Evolutionary conservation across 495 filamentous ascomycete genomes (phyloP), one percentile per base, ranked within the genome.

Genomic region (Umbilicaria muhlenbergii): DNA sequence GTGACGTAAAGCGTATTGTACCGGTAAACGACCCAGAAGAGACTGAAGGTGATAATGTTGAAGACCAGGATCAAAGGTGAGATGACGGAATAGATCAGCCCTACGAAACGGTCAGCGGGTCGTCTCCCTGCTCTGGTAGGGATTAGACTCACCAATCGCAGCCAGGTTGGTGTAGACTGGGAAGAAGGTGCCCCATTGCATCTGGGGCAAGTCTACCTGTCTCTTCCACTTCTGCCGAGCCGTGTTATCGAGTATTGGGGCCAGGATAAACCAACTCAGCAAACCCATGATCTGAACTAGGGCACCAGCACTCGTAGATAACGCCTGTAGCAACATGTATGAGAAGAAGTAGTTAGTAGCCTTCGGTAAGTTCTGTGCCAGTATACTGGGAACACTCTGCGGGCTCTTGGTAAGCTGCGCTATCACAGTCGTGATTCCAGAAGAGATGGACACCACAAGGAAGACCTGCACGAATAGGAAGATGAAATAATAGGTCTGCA

Each of bases 271-370:
- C 75, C 86, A 92, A 47, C 81, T 68, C 38, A 86, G 58, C 13
- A 94, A 64, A 24, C 73, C 75, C 21, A 73, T 72, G 39, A 93
- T 75, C 53, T 98, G 92, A n/a, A 94, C 68, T 11, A 98, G 67
- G 11, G 85, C 85, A 53, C 85, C 87, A 19, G 89, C 88, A 61
- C 86, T 92, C 51, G 82, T 81, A 45, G 83, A 83, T 52, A 98
- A 70, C 13, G 87, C 85, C 56, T 95, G 92, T 15, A 98, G 75
- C 57, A 96, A 78, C 78, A 98, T 86, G 67, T 98, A 98, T 4
- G 84, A 86, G 67, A 95, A 96, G 67, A 96, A 98, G 62, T 94
- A 96, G 56, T 95, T 93, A 48, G 84, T 80, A 2, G 88, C 84
- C 60, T 78, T 81, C 34, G 91, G 91, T 33, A 98, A 69, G 50